These are phyloP conservation scores for Calonectria montana DNA, from an alignment of 2,329 filamentous ascomycete species.

Conservation along the genomic window DNA sequence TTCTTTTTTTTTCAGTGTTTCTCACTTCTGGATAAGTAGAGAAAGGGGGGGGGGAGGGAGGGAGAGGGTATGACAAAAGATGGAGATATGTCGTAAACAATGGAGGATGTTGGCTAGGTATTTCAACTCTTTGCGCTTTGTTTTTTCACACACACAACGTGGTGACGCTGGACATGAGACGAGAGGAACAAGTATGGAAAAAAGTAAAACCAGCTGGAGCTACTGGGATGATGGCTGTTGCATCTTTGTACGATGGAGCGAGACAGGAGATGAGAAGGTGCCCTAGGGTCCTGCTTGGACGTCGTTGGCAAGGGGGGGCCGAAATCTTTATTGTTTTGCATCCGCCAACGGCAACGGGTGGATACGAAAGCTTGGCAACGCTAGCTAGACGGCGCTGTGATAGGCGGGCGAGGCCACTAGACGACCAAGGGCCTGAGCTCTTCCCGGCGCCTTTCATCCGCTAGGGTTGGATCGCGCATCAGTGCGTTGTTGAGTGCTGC, in stretches of 20 bases:
- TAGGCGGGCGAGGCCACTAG: conserved; percentile 1
- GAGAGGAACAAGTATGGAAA: conserved; percentile 7
- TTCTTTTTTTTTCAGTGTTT: background rate
- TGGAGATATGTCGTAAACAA: background rate
- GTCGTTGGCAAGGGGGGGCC: conserved; percentile 8
- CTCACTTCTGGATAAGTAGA: background rate
- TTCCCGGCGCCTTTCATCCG: background rate
- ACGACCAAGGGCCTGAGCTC: conserved; percentile 2
- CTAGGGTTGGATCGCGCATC: conserved; percentile 6
- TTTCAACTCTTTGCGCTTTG: background rate
- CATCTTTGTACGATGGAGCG: conserved; percentile 12
- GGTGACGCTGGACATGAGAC: conserved; percentile 15
- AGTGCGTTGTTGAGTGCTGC: background rate
- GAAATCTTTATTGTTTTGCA: conserved; percentile 12
- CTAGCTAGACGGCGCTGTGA: conserved; percentile 3
- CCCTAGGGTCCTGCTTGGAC: conserved; percentile 5
- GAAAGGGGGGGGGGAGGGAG: background rate
- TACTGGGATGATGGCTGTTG: conserved; percentile 19
- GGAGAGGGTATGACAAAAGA: background rate
- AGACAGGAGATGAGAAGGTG: conserved; percentile 13
- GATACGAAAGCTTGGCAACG: background rate
- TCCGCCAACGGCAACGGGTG: conserved; percentile 11
- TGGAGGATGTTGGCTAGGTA: background rate
- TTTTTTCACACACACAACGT: background rate
- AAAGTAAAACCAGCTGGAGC: conserved; percentile 5